Evolutionary conservation across 1,139 yeast species (phyloP), one percentile per base, ranked within the genome.

Genomic region (Geotrichum aggregatum): DNA sequence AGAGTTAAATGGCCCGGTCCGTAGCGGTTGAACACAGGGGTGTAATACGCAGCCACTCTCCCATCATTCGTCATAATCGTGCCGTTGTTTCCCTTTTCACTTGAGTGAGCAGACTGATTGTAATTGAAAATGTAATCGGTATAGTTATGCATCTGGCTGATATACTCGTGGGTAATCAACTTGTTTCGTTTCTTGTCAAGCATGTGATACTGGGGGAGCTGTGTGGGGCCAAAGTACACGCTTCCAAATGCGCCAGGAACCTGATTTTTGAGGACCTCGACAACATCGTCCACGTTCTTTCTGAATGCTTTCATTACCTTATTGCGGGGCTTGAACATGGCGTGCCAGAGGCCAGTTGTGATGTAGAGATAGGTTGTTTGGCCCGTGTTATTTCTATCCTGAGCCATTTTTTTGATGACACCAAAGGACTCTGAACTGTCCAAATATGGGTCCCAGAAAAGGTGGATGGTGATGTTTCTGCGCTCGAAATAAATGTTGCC

Each of bases 271-370:
- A 47, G 24, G 1, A 43, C 41, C 8, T 52, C 36, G 10, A 52
- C 26, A 18, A 52, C 33, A 11, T 39, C 28, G n/a, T 47, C 54
- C 3, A 52, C 16, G n/a, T 46, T 22, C 5, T 22, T 39, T 26
- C 47, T 31, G 36, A 21, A 52, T 16, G 41, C 41, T 3, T 13
- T n/a, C 24, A 41, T 21, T 13, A 47, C 45, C 11, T 19, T 21
- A 4, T 24, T 22, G 10, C 46, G 40, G n/a, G 33, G 47, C 21
- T 47, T 45, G 43, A 47, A 52, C 46, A 43, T 43, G 19, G 52
- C 51, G 24, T 47, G 51, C 54, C 54, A 52, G n/a, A 52, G 54
- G 5, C 54, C 54, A 3, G 54, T 44, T 2, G 54, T 47, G 16
- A 30, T 38, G 33, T 52, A 52, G 26, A 52, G 36, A 10, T 34